Evolutionary conservation across 441 rosid genomes (phyloP), one percentile per base, ranked within the genome.

Genomic region (Populus hybrid): DNA sequence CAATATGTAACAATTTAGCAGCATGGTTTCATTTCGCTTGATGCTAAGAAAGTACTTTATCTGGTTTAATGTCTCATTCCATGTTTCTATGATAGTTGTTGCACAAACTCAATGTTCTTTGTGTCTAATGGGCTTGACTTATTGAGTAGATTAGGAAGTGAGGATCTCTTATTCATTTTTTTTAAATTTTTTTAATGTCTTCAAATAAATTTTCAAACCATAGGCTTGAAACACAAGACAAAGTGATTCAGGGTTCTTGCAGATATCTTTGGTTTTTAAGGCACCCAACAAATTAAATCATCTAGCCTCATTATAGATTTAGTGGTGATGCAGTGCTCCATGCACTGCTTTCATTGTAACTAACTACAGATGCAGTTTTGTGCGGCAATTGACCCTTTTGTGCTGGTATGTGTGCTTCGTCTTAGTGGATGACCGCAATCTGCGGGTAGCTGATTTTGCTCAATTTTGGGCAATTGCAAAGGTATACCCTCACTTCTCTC

Each of bases 381-480:
- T 92, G 88, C 92, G 97, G 90, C 91, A 93, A 90, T 95, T 95
- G 94, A 95, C 92, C 95, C 87, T 92, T 91, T 87, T 87, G 88
- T 91, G 92, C 90, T 95, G 98, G 94, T 92, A 93, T 93, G 81
- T 95, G 94, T 93, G 88, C 94, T 86, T 92, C 89, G 84, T 92
- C 93, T 93, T 95, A 93, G 99, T 95, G 99, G 99, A 95, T 95
- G 99, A 95, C 99, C 97, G 98, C 97, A 95, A 95, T 95, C 99
- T 95, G 98, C 97, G 97, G 99, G 99, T 95, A 89, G 92, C 99
- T 89, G 99, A 95, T 95, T 95, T 95, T 95, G 95, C 99, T 95
- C 99, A 92, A 86, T 95, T 93, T 95, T 93, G 99, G 99, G 99
- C 98, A 91, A 87, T 89, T 82, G 98, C 95, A 85, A 93, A 95